Conservation (phyloP, 2,329 filamentous ascomycete species). For the Kalmusia sp. region DNA sequence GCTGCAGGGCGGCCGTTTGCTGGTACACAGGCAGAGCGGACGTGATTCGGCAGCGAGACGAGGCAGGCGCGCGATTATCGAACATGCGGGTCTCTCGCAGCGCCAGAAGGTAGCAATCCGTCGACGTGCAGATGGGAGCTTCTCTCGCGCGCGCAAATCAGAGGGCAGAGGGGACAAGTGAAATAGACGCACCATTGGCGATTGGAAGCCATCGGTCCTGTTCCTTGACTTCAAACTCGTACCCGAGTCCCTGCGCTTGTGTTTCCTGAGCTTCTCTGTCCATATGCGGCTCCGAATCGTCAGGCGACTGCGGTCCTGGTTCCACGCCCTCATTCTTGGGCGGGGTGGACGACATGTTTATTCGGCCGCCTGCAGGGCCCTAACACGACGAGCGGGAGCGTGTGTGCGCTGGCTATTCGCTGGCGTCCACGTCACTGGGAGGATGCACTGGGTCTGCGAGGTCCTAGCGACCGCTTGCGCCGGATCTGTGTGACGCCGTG, state of each 20-base stretch:
- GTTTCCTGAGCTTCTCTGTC: constrained; percentile 79
- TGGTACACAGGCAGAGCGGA: constrained; percentile 32
- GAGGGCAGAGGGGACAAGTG: constrained; percentile 34
- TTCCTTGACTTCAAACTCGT: constrained; percentile 99
- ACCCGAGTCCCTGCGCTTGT: constrained; percentile 77
- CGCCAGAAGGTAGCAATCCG: constrained; percentile 53
- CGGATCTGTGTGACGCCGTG: constrained; percentile 38
- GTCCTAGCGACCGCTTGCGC: constrained; percentile 16
- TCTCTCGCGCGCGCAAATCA: constrained; percentile 48
- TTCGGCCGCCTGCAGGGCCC: constrained; percentile 56
- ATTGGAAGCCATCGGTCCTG: constrained; percentile 99
- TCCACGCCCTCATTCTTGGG: constrained; percentile 89
- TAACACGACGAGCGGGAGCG: constrained; percentile 50
- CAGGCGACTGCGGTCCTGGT: constrained; percentile 88
- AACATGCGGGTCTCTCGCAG: constrained; percentile 54
- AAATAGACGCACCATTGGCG: constrained; percentile 91
- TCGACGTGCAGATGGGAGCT: constrained; percentile 47
- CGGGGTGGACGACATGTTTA: constrained; percentile 93
- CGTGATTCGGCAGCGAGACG: constrained; percentile 57
- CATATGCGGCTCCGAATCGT: constrained; percentile 91
- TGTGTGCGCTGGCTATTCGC: constrained; percentile 54
- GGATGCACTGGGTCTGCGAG: constrained; percentile 37
- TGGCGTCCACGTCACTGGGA: constrained; percentile 50
- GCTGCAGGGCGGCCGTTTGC: constrained; percentile 49
- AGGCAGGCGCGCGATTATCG: constrained; percentile 57